Base-by-base conservation (phyloP, 192 early-diverging fungal species). In the Mortierella antarctica region DNA sequence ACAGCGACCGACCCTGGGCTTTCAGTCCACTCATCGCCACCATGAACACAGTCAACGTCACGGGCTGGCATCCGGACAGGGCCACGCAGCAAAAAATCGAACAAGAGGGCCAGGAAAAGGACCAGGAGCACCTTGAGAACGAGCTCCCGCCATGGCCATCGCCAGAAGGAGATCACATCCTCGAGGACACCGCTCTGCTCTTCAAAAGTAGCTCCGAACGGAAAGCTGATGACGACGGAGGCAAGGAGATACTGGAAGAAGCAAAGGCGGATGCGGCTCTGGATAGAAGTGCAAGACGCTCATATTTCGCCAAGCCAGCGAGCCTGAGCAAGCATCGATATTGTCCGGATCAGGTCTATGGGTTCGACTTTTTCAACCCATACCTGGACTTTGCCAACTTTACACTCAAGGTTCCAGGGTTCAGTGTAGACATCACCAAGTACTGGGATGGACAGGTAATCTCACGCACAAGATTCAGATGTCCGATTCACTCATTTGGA, bases 1-100 rank as follows among this genome's bases (percentile, higher is more conserved):
- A 90, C 83, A 62, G 78, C 54, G 92, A 93, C 7, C 84, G 86
- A 54, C 94, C 94, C 13, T 93, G 89, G 90, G 89, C 93, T 1
- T 92, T 86, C 72, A 85, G 82, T 45, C 93, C 94, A 18, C 78
- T 91, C 20, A 83, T 95, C 44, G 91, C 88, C 45, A 89, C 92
- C 0, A 93, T 93, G 91, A 95, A 96, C 73, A 83, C 86, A 41
- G 83, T 95, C 39, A 88, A 86, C 71, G 82, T 93, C 2, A 49
- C 81, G 45, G 64, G 77, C 47, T 73, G 79, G 82, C 54, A 77
- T 20, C 44, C 60, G 41, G 68, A 77, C 20, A 40, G 40, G 12
- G 65, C 79, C 6, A 56, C 85, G 47, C 52, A 86, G 15, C 20
- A 51, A 52, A 67, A 48, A 21, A 71, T 65, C 14, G 55, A 70